Percentiles rank a stretch among this genome's conserved stretches.
Conservation (phyloP, 768 basidiomycete genomes). For the Agaricus bisporus region DNA sequence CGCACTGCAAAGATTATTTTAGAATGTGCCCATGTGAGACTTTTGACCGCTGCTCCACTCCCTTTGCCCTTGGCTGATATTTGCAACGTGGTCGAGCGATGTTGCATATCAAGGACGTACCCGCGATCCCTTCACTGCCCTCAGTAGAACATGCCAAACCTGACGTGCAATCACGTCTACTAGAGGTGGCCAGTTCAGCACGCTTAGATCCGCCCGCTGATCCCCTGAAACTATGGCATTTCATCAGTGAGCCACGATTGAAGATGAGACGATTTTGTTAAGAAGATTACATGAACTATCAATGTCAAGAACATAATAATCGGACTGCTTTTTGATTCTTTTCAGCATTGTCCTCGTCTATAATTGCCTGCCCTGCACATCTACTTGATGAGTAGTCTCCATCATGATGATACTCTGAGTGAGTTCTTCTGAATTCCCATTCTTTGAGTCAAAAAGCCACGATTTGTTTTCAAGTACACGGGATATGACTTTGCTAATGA, state of each 20-base stretch:
- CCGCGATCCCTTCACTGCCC: no score
- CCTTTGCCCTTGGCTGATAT: no score
- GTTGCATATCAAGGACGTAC: no score
- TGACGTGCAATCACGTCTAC: not conserved
- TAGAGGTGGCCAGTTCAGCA: not conserved
- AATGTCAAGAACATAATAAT: not conserved
- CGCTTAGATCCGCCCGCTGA: not conserved
- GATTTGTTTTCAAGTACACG: not conserved
- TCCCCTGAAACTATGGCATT: not conserved
- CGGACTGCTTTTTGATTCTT: not conserved
- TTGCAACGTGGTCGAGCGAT: no score
- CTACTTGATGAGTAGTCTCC: constrained; percentile 1
- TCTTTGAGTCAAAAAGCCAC: not conserved
- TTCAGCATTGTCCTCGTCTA: not conserved
- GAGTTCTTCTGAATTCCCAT: not conserved
- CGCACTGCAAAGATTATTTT: not conserved
- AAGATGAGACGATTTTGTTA: not conserved
- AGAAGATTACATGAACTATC: not conserved
- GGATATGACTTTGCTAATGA: not conserved
- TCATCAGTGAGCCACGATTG: not conserved
- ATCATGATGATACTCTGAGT: not conserved
- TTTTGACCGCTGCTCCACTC: not conserved
- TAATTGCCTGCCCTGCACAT: not conserved
- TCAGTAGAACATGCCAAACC: no score
- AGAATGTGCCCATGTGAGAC: not conserved